These are phyloP conservation scores for Cochliopodium minus DNA, from an alignment of 208 protist genomes.

Conservation along the genomic window DNA sequence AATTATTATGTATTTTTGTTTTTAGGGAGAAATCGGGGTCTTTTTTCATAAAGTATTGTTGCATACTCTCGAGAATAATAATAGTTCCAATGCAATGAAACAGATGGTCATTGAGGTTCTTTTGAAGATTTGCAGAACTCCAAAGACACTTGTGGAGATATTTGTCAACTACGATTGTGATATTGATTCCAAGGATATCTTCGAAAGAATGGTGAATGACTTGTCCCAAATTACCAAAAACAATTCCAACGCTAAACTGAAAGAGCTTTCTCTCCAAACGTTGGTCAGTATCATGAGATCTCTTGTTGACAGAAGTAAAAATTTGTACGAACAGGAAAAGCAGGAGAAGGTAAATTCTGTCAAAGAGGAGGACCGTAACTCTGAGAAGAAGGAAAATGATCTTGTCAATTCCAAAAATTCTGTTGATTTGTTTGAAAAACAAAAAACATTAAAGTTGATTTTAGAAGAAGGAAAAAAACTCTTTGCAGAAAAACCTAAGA, in stretches of 20 bases:
- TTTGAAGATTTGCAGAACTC: conserved; percentile 24
- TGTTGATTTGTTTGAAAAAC: conserved; percentile 10
- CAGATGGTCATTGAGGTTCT: conserved; percentile 26
- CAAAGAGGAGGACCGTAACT: background rate
- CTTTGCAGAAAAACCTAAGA: background rate
- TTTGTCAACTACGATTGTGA: conserved; percentile 74
- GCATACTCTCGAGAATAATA: conserved; percentile 29
- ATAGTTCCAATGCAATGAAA: conserved; percentile 35
- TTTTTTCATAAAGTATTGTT: conserved; percentile 40
- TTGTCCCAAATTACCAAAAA: background rate
- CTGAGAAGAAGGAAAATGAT: too few species aligned
- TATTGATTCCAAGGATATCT: background rate
- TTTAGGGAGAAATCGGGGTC: conserved; percentile 29
- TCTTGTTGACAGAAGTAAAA: background rate
- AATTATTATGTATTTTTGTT: too few species aligned
- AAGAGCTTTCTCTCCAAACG: background rate
- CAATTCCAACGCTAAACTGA: too few species aligned
- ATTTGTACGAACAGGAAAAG: background rate
- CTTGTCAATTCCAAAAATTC: too few species aligned
- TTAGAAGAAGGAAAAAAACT: background rate
- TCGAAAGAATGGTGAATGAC: background rate
- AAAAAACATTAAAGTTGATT: background rate
- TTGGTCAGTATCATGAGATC: background rate
- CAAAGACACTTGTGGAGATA: conserved; percentile 44
- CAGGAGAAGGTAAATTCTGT: background rate